A percentile compares a stretch with the other conserved stretches of the same genome.
phyloP scores from a whole-genome alignment of 495 filamentous ascomycete genomes.

The Rusavskia elegans region DNA sequence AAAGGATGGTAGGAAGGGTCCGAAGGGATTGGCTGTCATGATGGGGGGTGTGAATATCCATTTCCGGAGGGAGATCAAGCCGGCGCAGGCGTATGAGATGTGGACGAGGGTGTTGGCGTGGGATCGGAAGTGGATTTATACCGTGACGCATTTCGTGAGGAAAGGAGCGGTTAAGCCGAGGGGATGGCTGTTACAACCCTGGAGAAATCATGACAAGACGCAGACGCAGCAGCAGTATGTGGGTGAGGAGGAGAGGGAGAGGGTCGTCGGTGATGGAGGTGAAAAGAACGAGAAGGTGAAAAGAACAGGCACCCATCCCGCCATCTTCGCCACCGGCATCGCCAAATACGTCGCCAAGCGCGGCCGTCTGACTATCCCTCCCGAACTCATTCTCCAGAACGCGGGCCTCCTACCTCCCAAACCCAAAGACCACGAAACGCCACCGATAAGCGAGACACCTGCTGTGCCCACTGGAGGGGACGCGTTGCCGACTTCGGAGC shows the following conservation, averaged over 20 bases:
- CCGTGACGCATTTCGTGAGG: slow-evolving; percentile 55
- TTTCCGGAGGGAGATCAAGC: slow-evolving; percentile 54
- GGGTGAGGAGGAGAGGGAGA: neutral
- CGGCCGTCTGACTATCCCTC: slow-evolving; percentile 69
- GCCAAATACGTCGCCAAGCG: slow-evolving; percentile 86
- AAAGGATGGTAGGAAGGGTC: slow-evolving; percentile 24
- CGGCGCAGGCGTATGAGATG: slow-evolving; percentile 49
- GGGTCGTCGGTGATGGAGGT: neutral
- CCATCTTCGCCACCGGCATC: slow-evolving; percentile 57
- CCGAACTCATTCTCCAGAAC: slow-evolving; percentile 56
- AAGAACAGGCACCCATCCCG: neutral
- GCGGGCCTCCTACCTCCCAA: slow-evolving; percentile 48
- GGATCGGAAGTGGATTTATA: slow-evolving; percentile 76
- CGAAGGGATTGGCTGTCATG: slow-evolving; percentile 26
- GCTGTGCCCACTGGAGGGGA: neutral
- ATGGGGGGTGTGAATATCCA: slow-evolving; percentile 49
- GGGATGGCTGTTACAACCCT: slow-evolving; percentile 9
- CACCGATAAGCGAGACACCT: neutral
- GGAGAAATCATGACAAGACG: slow-evolving; percentile 4
- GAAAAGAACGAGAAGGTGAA: neutral
- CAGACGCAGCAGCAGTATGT: neutral
- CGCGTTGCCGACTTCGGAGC: neutral
- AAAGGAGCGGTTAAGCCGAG: slow-evolving; percentile 26
- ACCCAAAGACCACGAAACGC: slow-evolving; percentile 15
- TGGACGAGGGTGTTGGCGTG: slow-evolving; percentile 51